These are phyloP conservation scores for Spinellus fusiger DNA, from an alignment of 192 early-diverging fungal species.

Conservation along the genomic window DNA sequence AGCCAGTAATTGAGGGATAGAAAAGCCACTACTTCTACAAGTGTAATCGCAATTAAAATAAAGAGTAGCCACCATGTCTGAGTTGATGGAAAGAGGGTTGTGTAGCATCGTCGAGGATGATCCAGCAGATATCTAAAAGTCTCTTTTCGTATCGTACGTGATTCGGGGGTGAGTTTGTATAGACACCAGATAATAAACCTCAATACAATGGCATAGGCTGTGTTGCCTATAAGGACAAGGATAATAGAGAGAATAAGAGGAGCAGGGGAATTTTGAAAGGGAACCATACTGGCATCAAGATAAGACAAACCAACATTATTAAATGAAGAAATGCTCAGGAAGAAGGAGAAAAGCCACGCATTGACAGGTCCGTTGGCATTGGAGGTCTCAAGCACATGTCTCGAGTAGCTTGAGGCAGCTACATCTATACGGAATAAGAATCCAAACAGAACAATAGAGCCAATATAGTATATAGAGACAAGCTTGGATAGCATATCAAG, in stretches of 20 bases:
- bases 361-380: constrained; percentile 14
- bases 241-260: constrained; percentile 15
- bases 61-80: constrained; percentile 30
- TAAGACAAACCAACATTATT: constrained; percentile 25
- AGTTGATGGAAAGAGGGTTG: constrained; percentile 25
- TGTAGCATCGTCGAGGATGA: constrained; percentile 32
- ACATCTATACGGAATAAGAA: constrained; percentile 23
- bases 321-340: constrained; percentile 19
- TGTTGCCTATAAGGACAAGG: constrained; percentile 28
- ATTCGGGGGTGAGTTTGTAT: constrained; percentile 18
- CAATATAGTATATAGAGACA: constrained; percentile 25
- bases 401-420: constrained; percentile 14
- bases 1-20: constrained; percentile 27
- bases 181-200: constrained; percentile 25
- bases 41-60: constrained; percentile 21
- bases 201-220: constrained; percentile 26
- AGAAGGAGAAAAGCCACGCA: constrained; percentile 29
- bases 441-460: constrained; percentile 13
- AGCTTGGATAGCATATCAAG: constrained; percentile 18
- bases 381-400: constrained; percentile 14
- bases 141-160: constrained; percentile 15
- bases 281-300: constrained; percentile 21
- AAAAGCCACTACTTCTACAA: constrained; percentile 22
- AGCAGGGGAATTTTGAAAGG: constrained; percentile 21
- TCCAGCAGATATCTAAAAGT: constrained; percentile 24